Base-by-base conservation (phyloP, 2,329 filamentous ascomycete species). In the Diaporthe sp. region DNA sequence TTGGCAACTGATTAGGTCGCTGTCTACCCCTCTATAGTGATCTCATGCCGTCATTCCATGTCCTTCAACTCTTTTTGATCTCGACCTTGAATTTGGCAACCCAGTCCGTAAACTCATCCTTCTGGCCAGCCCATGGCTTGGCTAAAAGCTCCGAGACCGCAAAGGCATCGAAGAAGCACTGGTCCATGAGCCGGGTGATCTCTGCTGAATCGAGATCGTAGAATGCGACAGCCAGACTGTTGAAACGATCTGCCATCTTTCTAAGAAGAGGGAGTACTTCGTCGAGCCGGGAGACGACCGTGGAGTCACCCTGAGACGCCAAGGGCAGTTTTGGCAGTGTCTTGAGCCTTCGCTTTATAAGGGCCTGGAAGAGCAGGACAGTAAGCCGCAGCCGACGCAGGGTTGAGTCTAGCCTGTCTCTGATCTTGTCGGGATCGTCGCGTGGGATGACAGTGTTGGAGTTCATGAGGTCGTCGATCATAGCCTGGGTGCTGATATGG, bases 91-190 rank as follows among this genome's bases (percentile, higher is more conserved):
- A 92, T 77, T 88, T 89, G 15, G 85, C 87, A n/a, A 89, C 91
- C 95, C 95, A 98, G 22, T 89, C 87, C 0, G 92, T 93, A 81
- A 97, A 98, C 79, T 93, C 94, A 80, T 98, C 95, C 25, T 90
- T 87, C 62, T 89, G 84, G 0, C 89, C 92, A 3, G 89, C 84
- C 94, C 94, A 96, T 28, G 88, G 87, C 75, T 87, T 85, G 68
- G 86, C 85, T 17, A 94, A 83, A 65, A 92, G 81, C 74, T 90
- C 88, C 0, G 89, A 87, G 0, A 88, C 89, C 0, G 83, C 85
- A 78, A 89, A 89, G 0, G 93, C 92, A 69, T 91, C 88, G 1
- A 86, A 84, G 76, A 92, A 91, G 79, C 92, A 92, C 55, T 88
- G 86, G 6, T 89, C 87, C 85, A 95, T 88, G 31, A 85, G 84